Percentiles rank a stretch among this genome's conserved stretches.
Conservation (phyloP, 805 yeast genomes). For the Scheffersomyces stipitis region DNA sequence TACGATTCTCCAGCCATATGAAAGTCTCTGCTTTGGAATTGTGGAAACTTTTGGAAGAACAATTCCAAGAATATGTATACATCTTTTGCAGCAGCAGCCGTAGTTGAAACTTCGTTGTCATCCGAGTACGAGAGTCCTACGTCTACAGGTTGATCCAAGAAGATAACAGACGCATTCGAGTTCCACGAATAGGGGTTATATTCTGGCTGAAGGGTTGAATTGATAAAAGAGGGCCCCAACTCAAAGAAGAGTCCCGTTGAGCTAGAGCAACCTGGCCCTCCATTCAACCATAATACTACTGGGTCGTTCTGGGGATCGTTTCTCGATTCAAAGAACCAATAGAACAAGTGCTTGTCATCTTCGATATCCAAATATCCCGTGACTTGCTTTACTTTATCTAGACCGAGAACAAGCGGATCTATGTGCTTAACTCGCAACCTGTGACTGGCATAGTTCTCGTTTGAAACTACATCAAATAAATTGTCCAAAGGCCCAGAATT, state of each 20-base stretch:
- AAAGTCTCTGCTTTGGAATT: constrained; percentile 23
- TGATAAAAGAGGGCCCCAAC: constrained; percentile 34
- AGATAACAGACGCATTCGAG: constrained; percentile 20
- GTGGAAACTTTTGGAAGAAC: constrained; percentile 36
- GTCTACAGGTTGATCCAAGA: constrained; percentile 31
- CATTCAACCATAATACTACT: constrained; percentile 34
- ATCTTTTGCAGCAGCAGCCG: constrained; percentile 36
- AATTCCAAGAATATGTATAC: constrained; percentile 38
- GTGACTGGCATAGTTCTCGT: constrained; percentile 13
- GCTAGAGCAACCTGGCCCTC: constrained; percentile 39
- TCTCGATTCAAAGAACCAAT: constrained; percentile 19
- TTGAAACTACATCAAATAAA: too few relatives aligned
- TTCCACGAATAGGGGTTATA: constrained; percentile 34
- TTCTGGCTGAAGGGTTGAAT: constrained; percentile 25
- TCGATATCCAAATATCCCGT: constrained; percentile 21
- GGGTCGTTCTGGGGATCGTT: constrained; percentile 32
- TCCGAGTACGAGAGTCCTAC: constrained; percentile 33
- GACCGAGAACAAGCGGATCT: constrained; percentile 12
- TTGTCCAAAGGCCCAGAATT: too few relatives aligned
- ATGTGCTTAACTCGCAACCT: constrained; percentile 1
- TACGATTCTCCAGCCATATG: constrained; percentile 32
- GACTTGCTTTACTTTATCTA: constrained; percentile 19
- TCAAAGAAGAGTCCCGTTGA: constrained; percentile 36
- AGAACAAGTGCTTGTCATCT: constrained; percentile 22
- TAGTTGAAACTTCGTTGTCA: constrained; percentile 18